Conservation (phyloP, 2,329 filamentous ascomycete genomes). For the Colletotrichum musicola region DNA sequence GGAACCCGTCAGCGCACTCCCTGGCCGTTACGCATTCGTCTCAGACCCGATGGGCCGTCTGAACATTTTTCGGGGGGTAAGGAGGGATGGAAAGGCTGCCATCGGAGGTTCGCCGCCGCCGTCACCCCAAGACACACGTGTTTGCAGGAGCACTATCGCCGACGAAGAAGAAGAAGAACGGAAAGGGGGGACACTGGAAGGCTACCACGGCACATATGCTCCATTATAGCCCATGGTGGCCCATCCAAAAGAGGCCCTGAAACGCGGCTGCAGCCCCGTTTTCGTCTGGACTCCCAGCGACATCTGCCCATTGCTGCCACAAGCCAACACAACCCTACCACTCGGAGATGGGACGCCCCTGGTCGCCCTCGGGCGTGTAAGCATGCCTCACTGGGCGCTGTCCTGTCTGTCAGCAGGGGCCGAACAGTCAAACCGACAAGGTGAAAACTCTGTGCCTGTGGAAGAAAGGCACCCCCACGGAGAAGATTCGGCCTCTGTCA, state of each 20-base stretch:
- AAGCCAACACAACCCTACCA: constrained; percentile 12
- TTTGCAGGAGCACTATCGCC: no score
- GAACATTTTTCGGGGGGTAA: constrained; percentile 1
- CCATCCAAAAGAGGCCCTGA: constrained; percentile 31
- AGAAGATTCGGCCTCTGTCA: constrained; percentile 8
- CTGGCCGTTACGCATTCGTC: constrained; percentile 36
- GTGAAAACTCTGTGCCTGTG: background rate
- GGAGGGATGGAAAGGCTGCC: constrained; percentile 10
- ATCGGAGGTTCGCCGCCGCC: constrained; percentile 32
- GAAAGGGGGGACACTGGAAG: background rate
- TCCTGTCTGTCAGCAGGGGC: background rate
- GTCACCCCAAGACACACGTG: no score
- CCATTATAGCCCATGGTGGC: constrained; percentile 6
- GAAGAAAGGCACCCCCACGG: constrained; percentile 2
- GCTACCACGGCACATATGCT: background rate
- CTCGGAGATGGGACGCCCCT: constrained; percentile 6
- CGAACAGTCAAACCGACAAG: background rate
- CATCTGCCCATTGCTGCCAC: constrained; percentile 26
- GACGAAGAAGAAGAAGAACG: no score
- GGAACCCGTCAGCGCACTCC: constrained; percentile 10
- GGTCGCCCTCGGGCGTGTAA: constrained; percentile 12
- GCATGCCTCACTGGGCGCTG: constrained; percentile 6
- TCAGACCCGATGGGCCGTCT: constrained; percentile 27
- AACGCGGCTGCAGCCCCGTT: constrained; percentile 32
- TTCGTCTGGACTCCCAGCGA: constrained; percentile 35